Evolutionary conservation across 1,139 yeast species (phyloP).

Genomic region (Meyerozyma athensensis): DNA sequence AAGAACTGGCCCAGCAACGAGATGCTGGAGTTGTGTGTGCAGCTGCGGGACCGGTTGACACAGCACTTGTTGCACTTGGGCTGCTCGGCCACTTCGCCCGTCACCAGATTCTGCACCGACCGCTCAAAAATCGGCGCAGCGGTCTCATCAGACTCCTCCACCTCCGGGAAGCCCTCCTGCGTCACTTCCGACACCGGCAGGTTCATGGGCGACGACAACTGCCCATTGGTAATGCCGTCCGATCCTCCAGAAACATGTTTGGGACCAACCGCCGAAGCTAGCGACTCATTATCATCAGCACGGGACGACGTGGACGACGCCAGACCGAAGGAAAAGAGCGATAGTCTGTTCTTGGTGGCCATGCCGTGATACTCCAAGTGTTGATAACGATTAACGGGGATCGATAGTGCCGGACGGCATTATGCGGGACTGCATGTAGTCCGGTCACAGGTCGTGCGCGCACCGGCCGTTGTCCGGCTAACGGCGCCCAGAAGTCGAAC

Average conservation of each 20-base stretch:
- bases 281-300: not conserved
- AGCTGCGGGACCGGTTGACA: conserved; percentile 17
- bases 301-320: not conserved
- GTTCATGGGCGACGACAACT: conserved; percentile 3
- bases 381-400: no score
- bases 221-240: not conserved
- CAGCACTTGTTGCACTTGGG: conserved; percentile 14
- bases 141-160: not conserved
- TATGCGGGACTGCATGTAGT: not conserved
- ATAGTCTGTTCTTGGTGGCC: conserved; percentile 8
- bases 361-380: not conserved
- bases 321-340: conserved; percentile 10
- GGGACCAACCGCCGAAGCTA: not conserved
- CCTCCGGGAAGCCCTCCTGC: not conserved
- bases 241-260: not conserved
- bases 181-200: not conserved
- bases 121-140: conserved; percentile 50
- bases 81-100: conserved; percentile 7
- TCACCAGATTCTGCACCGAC: conserved; percentile 47
- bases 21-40: conserved; percentile 26
- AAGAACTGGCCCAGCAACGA: conserved; percentile 24
- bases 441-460: conserved; percentile 2
- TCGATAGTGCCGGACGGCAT: not conserved
- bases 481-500: no score
- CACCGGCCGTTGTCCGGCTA: no score